A percentile compares a stretch with the other conserved stretches of the same genome.
Evolutionary conservation across 2,329 filamentous ascomycete genomes (phyloP).

Genomic region (Didymella glomerata): DNA sequence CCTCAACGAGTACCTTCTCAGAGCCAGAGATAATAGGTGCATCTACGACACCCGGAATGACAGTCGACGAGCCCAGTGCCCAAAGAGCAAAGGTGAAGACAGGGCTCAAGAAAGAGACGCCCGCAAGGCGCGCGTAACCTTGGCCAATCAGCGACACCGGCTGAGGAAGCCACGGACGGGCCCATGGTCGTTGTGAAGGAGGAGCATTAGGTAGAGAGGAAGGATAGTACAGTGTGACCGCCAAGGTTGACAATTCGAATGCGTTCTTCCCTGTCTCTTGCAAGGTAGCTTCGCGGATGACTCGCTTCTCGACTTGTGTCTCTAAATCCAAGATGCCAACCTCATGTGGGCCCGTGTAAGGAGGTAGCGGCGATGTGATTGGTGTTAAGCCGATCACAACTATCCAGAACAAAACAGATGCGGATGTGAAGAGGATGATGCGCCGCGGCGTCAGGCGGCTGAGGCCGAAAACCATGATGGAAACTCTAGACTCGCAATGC

Average conservation of each 20-base stretch:
- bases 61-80: conserved; percentile 53
- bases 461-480: conserved; percentile 35
- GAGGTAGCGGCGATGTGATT: conserved; percentile 53
- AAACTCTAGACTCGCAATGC: background rate
- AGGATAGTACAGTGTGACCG: conserved; percentile 58
- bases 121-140: conserved; percentile 55
- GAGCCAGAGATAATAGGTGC: conserved; percentile 48
- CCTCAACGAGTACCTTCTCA: conserved; percentile 35
- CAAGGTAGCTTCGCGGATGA: conserved; percentile 49
- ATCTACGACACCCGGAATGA: conserved; percentile 56
- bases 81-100: conserved; percentile 55
- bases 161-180: conserved; percentile 56
- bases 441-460: conserved; percentile 36
- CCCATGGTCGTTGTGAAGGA: conserved; percentile 39
- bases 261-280: conserved; percentile 52
- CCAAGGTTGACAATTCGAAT: conserved; percentile 56
- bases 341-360: conserved; percentile 54
- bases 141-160: conserved; percentile 55
- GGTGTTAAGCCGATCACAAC: conserved; percentile 53
- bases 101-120: conserved; percentile 49
- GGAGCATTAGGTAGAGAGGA: conserved; percentile 38
- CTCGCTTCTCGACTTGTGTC: conserved; percentile 47
- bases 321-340: conserved; percentile 58
- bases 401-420: conserved; percentile 44
- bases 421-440: conserved; percentile 39